Conservation (phyloP, 768 basidiomycete genomes). For the Leccinum obscurum region DNA sequence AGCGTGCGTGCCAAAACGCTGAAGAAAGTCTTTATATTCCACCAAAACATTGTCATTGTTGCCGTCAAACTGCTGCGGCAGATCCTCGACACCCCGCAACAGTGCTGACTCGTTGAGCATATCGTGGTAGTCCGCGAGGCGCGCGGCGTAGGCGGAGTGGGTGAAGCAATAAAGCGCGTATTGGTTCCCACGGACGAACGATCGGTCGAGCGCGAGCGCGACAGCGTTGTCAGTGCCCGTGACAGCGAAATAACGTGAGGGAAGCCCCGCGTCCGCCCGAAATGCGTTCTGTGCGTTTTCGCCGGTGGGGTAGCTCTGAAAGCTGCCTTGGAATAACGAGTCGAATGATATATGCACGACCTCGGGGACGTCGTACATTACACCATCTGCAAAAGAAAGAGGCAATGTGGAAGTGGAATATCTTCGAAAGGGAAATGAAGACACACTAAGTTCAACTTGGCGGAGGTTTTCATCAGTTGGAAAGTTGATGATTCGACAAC, state of each 20-base stretch:
- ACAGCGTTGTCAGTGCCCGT: conserved; percentile 2
- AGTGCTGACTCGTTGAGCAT: conserved; percentile 3
- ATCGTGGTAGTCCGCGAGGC: conserved; percentile 2
- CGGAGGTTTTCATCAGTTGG: background rate
- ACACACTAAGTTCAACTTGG: background rate
- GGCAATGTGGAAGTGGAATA: background rate
- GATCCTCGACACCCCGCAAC: conserved; percentile 3
- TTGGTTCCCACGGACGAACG: conserved; percentile 1
- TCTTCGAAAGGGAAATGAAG: background rate
- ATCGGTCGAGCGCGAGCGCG: background rate
- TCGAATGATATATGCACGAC: background rate
- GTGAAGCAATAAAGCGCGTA: conserved; percentile 6
- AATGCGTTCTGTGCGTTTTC: background rate
- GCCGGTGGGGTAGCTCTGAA: conserved; percentile 2
- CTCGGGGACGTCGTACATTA: background rate
- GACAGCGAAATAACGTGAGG: conserved; percentile 7
- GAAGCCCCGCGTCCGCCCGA: background rate
- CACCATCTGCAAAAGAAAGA: background rate
- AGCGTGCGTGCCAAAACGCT: conserved; percentile 5
- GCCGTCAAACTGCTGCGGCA: conserved; percentile 1
- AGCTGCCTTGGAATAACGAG: background rate
- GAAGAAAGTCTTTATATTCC: background rate
- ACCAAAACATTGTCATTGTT: background rate
- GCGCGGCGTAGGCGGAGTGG: background rate
- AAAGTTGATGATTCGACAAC: conserved; percentile 6